Evolutionary conservation across 2,329 filamentous ascomycete genomes (phyloP), one percentile per base, ranked within the genome.

Genomic region (Cordyceps cicadae): DNA sequence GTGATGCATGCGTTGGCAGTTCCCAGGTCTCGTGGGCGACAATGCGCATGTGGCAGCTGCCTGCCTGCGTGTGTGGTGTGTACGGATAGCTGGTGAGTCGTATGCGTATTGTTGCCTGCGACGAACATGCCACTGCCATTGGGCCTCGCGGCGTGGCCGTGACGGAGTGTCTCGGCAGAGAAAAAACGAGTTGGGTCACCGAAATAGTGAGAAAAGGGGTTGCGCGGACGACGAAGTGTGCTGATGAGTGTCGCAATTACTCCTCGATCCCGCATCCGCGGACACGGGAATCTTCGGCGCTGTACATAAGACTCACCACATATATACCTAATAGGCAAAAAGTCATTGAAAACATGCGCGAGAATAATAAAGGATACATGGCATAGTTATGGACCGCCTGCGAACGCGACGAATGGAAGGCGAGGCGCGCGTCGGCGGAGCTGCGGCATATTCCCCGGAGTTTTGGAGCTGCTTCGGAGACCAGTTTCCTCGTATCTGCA

Each of bases 1-100:
- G n/a, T 32, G 54, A 49, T 39, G 43, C 32, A 57, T 57, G 54
- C 54, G 54, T 57, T 57, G 54, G 54, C 54, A 57, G 32, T 37
- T 37, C 32, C 29, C 14, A 57, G 32, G 54, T 49, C 54, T 26
- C 54, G 54, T 57, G 54, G 54, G 45, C 32, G 29, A 57, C 43
- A 12, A 46, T 50, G 34, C 32, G 19, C 45, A 49, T 37, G 43
- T 26, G 54, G 45, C 54, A 39, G 32, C 29, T 43, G 45, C 39
- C 17, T 46, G 41, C 17, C 24, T 37, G 34, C 12, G 12, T 14
- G 34, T 11, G 34, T 37, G 34, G 29, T 29, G 29, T 29, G 29
- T 29, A 29, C 24, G 24, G 24, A 24, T 24, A 24, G 24, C 5
- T 29, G 29, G 29, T 29, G 4, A 14, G 34, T 14, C 34, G 34